Conservation (phyloP, 805 yeast species). For the Saturnispora serradocipensis region DNA sequence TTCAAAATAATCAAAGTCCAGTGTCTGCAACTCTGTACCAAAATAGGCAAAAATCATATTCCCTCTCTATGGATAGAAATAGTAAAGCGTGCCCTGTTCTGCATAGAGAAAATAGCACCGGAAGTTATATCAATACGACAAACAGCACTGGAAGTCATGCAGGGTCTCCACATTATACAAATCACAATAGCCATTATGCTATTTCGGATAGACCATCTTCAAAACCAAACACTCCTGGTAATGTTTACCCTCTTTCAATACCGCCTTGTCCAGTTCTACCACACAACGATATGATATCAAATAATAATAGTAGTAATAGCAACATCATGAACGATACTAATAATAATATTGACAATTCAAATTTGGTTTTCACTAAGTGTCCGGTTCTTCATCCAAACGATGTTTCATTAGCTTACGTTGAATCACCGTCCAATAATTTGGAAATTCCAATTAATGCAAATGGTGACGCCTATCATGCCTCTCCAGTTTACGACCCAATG, state of each 20-base stretch:
- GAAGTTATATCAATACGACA: not conserved
- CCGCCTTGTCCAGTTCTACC: not conserved
- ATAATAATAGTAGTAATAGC: not conserved
- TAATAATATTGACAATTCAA: constrained; percentile 1
- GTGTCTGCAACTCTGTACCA: not conserved
- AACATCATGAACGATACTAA: not conserved
- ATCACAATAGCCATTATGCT: not conserved
- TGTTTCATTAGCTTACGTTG: constrained; percentile 1
- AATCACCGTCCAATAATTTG: not conserved
- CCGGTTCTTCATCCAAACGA: constrained; percentile 24
- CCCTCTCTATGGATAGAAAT: not conserved
- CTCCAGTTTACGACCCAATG: constrained; percentile 1
- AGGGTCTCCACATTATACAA: not conserved
- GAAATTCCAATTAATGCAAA: constrained; percentile 2
- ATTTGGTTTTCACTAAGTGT: constrained; percentile 18
- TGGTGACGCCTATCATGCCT: not conserved
- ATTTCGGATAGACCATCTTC: not conserved
- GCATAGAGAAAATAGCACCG: not conserved
- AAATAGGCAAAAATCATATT: not conserved
- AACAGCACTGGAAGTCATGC: not conserved
- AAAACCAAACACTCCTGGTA: not conserved
- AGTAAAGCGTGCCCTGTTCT: constrained; percentile 3
- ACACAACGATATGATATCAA: not conserved
- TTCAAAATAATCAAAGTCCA: not conserved
- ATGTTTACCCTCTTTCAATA: not conserved